Evolutionary conservation across 2,329 filamentous ascomycete species (phyloP).

Genomic region (Colletotrichum simmondsii): DNA sequence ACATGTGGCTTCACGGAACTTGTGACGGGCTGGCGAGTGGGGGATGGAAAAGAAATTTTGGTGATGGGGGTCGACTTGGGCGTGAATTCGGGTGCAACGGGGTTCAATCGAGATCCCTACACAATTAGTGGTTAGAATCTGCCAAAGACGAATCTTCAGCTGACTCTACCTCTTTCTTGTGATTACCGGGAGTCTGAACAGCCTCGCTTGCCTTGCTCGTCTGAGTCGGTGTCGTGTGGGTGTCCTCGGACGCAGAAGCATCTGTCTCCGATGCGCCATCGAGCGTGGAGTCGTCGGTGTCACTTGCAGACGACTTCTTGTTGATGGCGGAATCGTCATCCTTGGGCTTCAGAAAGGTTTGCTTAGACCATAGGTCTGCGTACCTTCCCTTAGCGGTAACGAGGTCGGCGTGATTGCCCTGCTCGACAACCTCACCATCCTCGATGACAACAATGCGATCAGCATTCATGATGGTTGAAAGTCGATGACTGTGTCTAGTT

Average conservation of each 20-base stretch:
- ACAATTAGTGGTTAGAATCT: conserved; percentile 54
- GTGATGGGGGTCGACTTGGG: conserved; percentile 48
- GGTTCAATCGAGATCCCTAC: conserved; percentile 66
- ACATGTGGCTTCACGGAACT: conserved; percentile 18
- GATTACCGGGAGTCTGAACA: conserved; percentile 47
- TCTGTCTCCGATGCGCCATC: conserved; percentile 49
- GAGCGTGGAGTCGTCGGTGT: conserved; percentile 49
- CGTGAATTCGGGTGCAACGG: conserved; percentile 65
- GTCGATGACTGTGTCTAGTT: conserved; percentile 62
- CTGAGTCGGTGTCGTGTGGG: conserved; percentile 37
- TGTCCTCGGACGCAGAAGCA: conserved; percentile 34
- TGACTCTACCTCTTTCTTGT: conserved; percentile 62
- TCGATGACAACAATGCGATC: conserved; percentile 75
- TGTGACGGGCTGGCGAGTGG: conserved; percentile 28
- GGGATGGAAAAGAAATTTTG: conserved; percentile 21
- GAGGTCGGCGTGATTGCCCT: conserved; percentile 70
- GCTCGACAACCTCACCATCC: conserved; percentile 71
- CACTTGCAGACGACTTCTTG: conserved; percentile 41
- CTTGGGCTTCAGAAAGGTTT: conserved; percentile 64
- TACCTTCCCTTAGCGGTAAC: conserved; percentile 70
- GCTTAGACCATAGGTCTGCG: conserved; percentile 72
- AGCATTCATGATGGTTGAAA: conserved; percentile 78
- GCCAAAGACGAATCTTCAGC: conserved; percentile 34
- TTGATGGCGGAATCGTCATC: conserved; percentile 39
- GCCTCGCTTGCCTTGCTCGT: conserved; percentile 38